Percentiles rank a stretch among this genome's conserved stretches.
phyloP scores from a whole-genome alignment of 1,139 yeast genomes.

The Kodamaea anthophila region DNA sequence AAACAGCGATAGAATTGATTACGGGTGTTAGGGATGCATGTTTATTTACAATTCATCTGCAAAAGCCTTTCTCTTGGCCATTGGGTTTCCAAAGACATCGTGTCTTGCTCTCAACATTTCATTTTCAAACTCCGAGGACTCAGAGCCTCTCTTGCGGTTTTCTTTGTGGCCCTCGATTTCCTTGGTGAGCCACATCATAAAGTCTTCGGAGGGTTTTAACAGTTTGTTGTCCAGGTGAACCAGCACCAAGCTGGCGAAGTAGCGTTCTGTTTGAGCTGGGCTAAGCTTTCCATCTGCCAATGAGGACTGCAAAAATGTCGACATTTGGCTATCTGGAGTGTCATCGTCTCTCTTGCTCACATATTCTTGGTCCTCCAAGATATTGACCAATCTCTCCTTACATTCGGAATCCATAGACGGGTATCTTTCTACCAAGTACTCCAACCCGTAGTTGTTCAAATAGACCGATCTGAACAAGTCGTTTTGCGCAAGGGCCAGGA shows the following conservation, averaged over 20 bases:
- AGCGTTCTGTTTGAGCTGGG: constrained; percentile 38
- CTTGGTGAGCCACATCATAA: constrained; percentile 59
- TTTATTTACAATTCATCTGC: constrained; percentile 48
- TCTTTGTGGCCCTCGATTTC: constrained; percentile 40
- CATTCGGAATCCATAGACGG: constrained; percentile 25
- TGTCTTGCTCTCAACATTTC: constrained; percentile 58
- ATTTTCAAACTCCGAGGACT: constrained; percentile 35
- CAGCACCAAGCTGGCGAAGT: constrained; percentile 39
- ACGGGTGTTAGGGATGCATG: no score
- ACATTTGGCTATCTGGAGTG: constrained; percentile 20
- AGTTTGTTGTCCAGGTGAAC: constrained; percentile 22
- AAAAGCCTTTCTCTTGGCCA: constrained; percentile 55
- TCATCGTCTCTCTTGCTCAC: constrained; percentile 17
- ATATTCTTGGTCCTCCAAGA: constrained; percentile 34
- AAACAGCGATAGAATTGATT: neutral
- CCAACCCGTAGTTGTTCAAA: constrained; percentile 22
- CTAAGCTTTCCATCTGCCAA: constrained; percentile 16
- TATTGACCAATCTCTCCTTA: constrained; percentile 30
- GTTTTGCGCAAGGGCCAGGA: constrained; percentile 37
- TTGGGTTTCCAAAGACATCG: constrained; percentile 71
- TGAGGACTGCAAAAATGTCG: constrained; percentile 26
- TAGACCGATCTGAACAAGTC: constrained; percentile 21
- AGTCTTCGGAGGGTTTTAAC: constrained; percentile 24
- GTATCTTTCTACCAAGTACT: constrained; percentile 21
- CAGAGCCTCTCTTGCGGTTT: constrained; percentile 19